Evolutionary conservation across 331 rosid species (phyloP), one percentile per base, ranked within the genome.

Genomic region (Arachis monticola): DNA sequence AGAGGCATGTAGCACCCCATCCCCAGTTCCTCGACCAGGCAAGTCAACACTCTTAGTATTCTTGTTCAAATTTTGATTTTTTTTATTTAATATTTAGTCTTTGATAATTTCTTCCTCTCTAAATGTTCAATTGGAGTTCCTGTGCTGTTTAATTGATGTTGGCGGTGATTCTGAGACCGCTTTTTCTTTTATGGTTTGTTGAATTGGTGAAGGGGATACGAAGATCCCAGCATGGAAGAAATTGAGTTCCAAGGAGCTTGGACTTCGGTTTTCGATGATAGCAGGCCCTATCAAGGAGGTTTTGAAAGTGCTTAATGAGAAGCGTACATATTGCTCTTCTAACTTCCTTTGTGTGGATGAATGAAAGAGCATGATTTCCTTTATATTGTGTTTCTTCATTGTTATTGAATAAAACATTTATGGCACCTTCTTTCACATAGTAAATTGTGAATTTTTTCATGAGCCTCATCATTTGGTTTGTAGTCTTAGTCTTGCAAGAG

Each of bases 261-360:
- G 97, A 27, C 83, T 91, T 69, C 76, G 55, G 42, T 67, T 61
- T 65, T 87, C 85, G 7, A 83, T 78, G 85, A 87, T 91, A 30
- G 45, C 79, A 31, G 84, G 27, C 66, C 70, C 93, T 3, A 51
- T 79, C 5, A 83, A 72, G 51, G 86, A 83, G 84, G 93, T 91
- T 86, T 89, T 91, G 7, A 80, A 86, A 52, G 87, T 67, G 31
- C 88, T 91, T 69, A 89, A 81, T 87, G 82, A 78, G 73, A 83
- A 58, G 53, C 93, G 97, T 87, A 59, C 59, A 32, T 44, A 59
- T 31, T 62, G 13, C 41, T 74, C 62, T 46, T 75, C 8, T 12
- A 74, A 14, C 51, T 46, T 41, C 5, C 45, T 79, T 46, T 64
- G 27, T 46, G 7, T 57, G n/a, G 72, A 60, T 10, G 14, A 62